phyloP scores from a whole-genome alignment of 345 rosid species.

The Corymbia maculata region DNA sequence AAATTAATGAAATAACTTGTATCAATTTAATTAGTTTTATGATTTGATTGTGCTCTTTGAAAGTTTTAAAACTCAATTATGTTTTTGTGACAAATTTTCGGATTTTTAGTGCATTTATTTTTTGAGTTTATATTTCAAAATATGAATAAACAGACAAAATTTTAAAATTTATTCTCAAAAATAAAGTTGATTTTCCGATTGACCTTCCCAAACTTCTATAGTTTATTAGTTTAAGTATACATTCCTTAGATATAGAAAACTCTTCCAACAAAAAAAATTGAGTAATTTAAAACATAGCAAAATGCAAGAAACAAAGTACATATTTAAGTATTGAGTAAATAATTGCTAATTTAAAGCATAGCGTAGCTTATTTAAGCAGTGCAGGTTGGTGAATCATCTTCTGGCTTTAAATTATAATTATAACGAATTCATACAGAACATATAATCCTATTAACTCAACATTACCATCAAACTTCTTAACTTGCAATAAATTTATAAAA shows the following conservation, averaged over 20 bases:
- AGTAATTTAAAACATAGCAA: neutral
- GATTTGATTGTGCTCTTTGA: too few relatives aligned
- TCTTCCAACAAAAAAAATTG: too few relatives aligned
- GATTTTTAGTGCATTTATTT: fast-evolving
- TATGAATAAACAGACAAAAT: too few relatives aligned
- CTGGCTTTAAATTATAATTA: too few relatives aligned
- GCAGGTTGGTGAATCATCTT: neutral
- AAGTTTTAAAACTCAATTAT: fast-evolving
- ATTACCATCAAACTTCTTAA: neutral
- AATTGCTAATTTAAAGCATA: neutral
- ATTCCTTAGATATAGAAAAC: neutral
- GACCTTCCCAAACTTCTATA: neutral
- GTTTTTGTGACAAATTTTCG: fast-evolving
- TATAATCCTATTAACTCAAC: neutral
- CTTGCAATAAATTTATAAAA: neutral
- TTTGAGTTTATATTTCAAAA: neutral
- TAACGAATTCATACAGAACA: neutral
- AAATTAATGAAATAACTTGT: too few relatives aligned
- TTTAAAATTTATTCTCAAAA: too few relatives aligned
- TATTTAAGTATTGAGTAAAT: too few relatives aligned
- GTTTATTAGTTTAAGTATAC: too few relatives aligned
- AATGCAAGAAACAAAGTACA: neutral
- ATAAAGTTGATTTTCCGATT: too few relatives aligned
- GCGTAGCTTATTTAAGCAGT: neutral
- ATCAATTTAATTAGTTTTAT: neutral